These are phyloP conservation scores for Rickenella mellea DNA, from an alignment of 768 basidiomycete species.

Conservation along the genomic window DNA sequence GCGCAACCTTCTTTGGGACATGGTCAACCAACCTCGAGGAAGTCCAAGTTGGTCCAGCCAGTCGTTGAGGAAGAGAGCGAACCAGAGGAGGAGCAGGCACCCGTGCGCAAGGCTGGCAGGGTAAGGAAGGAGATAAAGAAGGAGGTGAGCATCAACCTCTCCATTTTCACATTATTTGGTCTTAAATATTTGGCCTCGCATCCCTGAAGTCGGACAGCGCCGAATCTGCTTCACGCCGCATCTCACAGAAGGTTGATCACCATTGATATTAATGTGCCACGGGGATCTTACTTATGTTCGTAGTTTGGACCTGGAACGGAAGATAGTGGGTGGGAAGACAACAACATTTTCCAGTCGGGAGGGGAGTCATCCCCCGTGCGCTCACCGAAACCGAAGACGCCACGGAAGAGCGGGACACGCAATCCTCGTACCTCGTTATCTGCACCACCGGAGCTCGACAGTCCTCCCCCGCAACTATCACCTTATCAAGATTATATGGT, in stretches of 20 bases:
- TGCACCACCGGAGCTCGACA: constrained; percentile 47
- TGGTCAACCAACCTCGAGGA: constrained; percentile 27
- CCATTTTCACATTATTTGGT: neutral
- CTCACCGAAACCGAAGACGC: constrained; percentile 34
- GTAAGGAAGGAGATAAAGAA: constrained; percentile 17
- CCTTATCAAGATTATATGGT: constrained; percentile 15
- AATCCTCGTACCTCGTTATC: constrained; percentile 66
- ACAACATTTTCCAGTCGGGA: constrained; percentile 86
- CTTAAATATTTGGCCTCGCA: neutral
- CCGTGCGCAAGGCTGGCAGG: constrained; percentile 46
- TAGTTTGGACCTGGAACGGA: constrained; percentile 24
- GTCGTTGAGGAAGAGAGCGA: constrained; percentile 24
- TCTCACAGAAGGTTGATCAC: constrained; percentile 34
- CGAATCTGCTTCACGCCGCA: constrained; percentile 42
- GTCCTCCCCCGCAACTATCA: neutral
- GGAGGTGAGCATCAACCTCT: constrained; percentile 44
- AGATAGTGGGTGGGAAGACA: constrained; percentile 86
- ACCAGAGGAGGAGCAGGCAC: constrained; percentile 56
- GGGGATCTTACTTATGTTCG: constrained; percentile 1
- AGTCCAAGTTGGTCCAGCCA: constrained; percentile 2
- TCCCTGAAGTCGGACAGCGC: constrained; percentile 40
- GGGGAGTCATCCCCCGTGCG: constrained; percentile 72
- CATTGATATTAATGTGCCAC: constrained; percentile 8
- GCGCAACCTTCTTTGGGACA: constrained; percentile 67
- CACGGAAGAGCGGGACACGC: constrained; percentile 30